Base-by-base conservation (phyloP, 2,329 filamentous ascomycete genomes). In the Aspergillus novofumigatus region DNA sequence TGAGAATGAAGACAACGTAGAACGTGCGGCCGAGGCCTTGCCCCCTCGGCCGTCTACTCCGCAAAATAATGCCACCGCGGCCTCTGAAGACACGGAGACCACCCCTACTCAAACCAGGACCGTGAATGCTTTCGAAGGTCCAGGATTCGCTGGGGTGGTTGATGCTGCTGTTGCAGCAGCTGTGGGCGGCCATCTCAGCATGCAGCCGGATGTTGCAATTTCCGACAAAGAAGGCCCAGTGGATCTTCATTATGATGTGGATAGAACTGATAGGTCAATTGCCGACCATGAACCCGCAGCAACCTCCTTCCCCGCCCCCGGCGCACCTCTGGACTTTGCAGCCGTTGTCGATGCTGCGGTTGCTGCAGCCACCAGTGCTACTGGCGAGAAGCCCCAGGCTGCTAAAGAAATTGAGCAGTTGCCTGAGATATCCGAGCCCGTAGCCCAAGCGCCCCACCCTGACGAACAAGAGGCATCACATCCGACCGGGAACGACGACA, bases 91-190 rank as follows among this genome's bases (percentile, higher is more conserved):
- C 9, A 32, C 48, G 28, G 54, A 59, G 29, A 54, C 45, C 8
- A 59, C 59, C 3, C 61, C 55, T 3, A 65, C 59, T 29, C 55
- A 61, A 51, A 21, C 17, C 2, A 57, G 48, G 20, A 23, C 38
- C 7, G 42, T 32, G 3, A 51, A 56, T 11, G 10, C 48, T 25
- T 21, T 20, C 8, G 23, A 48, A 51, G 59, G 10, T 14, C 35
- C 52, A 32, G 66, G 63, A 2, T 65, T 65, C 25, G 60, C 62
- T 25, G 61, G 54, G n/a, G 45, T 62, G 21, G 63, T 66, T 9
- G 68, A 66, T 55, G 62, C 64, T 3, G 65, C 69, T 55, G 62
- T 67, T 20, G 61, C 63, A 52, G 63, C 65, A 29, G 59, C 63
- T 21, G 60, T 55, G 11, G 57, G 49, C 3, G 6, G 29, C 20